Conservation (phyloP, 164 flowering plant genomes). For the Umbellularia californica region DNA sequence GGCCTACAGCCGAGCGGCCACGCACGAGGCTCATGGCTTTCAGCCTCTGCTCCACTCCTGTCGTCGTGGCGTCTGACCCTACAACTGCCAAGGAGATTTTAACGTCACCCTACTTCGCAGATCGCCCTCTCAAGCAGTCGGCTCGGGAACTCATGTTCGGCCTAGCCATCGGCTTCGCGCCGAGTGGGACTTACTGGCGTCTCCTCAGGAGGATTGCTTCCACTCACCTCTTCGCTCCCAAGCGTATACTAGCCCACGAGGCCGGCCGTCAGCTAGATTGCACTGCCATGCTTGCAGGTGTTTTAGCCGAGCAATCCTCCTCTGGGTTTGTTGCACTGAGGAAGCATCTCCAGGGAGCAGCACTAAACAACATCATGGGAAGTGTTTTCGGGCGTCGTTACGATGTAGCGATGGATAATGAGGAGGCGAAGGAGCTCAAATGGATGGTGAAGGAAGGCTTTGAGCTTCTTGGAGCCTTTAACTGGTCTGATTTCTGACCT, state of each 20-base stretch:
- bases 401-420: slow-evolving; percentile 12
- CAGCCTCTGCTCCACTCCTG: slow-evolving; percentile 57
- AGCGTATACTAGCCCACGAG: slow-evolving; percentile 48
- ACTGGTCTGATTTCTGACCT: slow-evolving; percentile 68
- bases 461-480: slow-evolving; percentile 72
- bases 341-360: slow-evolving; percentile 46
- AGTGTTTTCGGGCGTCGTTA: slow-evolving; percentile 61
- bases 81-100: slow-evolving; percentile 54
- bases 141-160: slow-evolving; percentile 59
- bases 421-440: slow-evolving; percentile 28
- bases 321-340: slow-evolving; percentile 35
- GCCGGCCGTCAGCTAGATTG: slow-evolving; percentile 36
- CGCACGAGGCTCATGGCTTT: slow-evolving; percentile 61
- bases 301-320: slow-evolving; percentile 24
- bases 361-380: slow-evolving; percentile 61
- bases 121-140: slow-evolving; percentile 72
- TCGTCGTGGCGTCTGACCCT: slow-evolving; percentile 57
- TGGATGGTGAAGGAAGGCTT: slow-evolving; percentile 73
- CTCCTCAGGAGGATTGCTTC: slow-evolving; percentile 56
- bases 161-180: slow-evolving; percentile 83
- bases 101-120: slow-evolving; percentile 52
- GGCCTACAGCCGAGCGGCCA: slow-evolving; percentile 25
- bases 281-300: slow-evolving; percentile 32
- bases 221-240: slow-evolving; percentile 55
- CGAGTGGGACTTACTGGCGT: slow-evolving; percentile 70